Evolutionary conservation across 176 grass and related monocot species (phyloP).

Genomic region (Lolium multiflorum): DNA sequence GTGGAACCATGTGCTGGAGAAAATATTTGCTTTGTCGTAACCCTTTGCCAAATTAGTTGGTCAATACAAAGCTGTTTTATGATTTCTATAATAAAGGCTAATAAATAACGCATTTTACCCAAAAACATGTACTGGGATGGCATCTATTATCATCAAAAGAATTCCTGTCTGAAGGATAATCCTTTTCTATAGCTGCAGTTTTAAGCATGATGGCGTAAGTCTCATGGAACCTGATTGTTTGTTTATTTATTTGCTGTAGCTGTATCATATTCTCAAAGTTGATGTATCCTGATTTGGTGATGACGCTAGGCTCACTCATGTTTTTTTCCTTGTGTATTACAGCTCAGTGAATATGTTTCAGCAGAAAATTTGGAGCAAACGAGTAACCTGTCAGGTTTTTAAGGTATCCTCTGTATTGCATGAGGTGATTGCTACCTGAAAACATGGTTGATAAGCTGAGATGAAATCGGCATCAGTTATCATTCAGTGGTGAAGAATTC

Average conservation of each 20-base stretch:
- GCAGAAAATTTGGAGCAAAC: conserved; percentile 4
- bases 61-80: neutral
- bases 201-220: conserved; percentile 11
- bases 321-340: conserved; percentile 39
- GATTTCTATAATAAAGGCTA: neutral
- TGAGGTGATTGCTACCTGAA: conserved; percentile 52
- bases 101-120: neutral
- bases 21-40: neutral
- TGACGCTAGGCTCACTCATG: neutral
- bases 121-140: no score
- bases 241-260: neutral
- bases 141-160: neutral
- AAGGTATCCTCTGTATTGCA: conserved; percentile 31
- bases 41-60: neutral
- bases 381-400: conserved; percentile 28
- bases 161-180: neutral
- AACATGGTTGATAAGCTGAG: conserved; percentile 41
- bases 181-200: neutral
- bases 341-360: conserved; percentile 44
- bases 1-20: neutral
- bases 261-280: neutral
- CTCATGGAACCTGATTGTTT: conserved; percentile 8
- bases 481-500: conserved; percentile 24
- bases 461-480: conserved; percentile 32
- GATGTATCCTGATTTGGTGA: neutral